Base-by-base conservation (phyloP, 1,284 basidiomycete genomes). In the Irpex sp. region DNA sequence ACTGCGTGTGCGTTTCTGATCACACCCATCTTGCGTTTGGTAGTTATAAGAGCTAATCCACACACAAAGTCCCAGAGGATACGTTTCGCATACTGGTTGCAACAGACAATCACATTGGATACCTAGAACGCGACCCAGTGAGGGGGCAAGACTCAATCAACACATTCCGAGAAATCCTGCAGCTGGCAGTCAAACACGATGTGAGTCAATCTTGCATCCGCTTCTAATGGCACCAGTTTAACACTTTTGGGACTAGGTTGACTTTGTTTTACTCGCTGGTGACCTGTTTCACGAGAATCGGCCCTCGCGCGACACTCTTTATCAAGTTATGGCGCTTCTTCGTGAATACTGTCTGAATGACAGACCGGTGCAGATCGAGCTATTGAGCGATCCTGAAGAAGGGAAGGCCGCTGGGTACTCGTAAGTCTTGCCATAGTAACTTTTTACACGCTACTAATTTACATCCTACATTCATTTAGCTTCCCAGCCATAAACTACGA, bases 231-330 rank as follows among this genome's bases (percentile, higher is more conserved):
- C 37, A 38, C 21, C 36, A 26, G 26, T n/a, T 6, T 34, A 44
- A 15, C 51, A 15, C 5, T 38, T 26, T 56, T 26, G 1, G 2
- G 38, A 4, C 17, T 37, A 95, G 93, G 96, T 97, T 59, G 96
- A 98, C 77, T 94, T 97, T 72, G 85, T 99, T 62, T 84, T 99
- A 2, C 86, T 98, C 1, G 96, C 92, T 11, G 97, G 97, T 8
- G 97, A 99, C 76, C 81, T 99, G 5, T 99, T 99, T 73, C 97
- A 99, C 75, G 97, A 99, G 72, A 99, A 99, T 75, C 87, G 95
- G 66, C 97, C 97, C 0, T 94, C 94, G 36, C 80, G 96, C 69
- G 92, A 95, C 51, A 93, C 92, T 65, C 77, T 99, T 62, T 97
- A 94, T 76, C 88, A 93, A 73, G 91, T 90, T 1, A 93, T 96